Conservation (phyloP, 192 early-diverging fungal genomes). For the Coemansia javaensis region DNA sequence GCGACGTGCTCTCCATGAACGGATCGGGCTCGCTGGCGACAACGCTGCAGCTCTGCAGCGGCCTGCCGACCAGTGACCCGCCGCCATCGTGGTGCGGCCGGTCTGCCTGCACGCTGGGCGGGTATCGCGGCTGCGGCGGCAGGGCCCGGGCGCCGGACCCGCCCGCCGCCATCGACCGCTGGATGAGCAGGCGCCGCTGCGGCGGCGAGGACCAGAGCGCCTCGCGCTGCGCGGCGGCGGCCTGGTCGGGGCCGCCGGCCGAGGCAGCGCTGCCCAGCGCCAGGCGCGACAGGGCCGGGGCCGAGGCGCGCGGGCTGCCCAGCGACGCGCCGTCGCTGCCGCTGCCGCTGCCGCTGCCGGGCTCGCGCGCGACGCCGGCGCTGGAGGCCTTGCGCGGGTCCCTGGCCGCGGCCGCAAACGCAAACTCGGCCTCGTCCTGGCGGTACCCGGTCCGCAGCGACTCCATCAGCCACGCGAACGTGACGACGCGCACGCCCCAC, state of each 20-base stretch:
- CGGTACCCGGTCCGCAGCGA: slow-evolving; percentile 20
- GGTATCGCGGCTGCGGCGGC: slow-evolving; percentile 16
- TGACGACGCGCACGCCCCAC: slow-evolving; percentile 26
- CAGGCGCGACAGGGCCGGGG: background rate
- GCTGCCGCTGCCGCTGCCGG: too few species aligned
- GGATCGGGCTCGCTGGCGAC: slow-evolving; percentile 9
- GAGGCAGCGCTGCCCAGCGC: too few species aligned
- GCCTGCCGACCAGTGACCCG: slow-evolving; percentile 1
- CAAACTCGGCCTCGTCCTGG: slow-evolving; percentile 23
- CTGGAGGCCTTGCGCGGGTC: background rate
- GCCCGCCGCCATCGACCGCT: background rate
- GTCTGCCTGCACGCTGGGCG: background rate
- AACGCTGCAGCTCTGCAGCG: slow-evolving; percentile 7
- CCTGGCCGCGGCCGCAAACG: background rate
- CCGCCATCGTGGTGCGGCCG: background rate
- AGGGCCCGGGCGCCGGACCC: background rate
- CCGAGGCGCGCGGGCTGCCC: background rate
- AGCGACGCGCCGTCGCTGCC: too few species aligned
- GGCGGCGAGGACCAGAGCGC: too few species aligned
- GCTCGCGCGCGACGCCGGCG: too few species aligned
- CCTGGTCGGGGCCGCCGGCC: too few species aligned
- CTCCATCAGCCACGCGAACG: slow-evolving; percentile 35
- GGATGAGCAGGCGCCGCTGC: too few species aligned
- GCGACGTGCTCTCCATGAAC: background rate
- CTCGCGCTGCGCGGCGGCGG: too few species aligned